Evolutionary conservation across 805 yeast genomes (phyloP).

Genomic region (Tetrapisispora iriomotensis): DNA sequence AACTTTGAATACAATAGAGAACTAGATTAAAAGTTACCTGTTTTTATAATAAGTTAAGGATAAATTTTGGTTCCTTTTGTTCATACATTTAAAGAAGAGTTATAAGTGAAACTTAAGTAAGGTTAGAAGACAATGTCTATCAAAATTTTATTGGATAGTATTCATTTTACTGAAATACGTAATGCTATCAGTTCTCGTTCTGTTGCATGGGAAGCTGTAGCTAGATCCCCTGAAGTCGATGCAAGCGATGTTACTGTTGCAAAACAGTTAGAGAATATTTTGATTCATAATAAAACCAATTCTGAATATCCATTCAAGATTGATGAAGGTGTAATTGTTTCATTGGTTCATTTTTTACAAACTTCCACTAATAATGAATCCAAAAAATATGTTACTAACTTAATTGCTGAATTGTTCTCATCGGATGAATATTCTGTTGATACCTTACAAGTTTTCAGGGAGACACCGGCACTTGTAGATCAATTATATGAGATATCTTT

Average conservation of each 20-base stretch:
- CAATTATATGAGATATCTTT: constrained; percentile 20
- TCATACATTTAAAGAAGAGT: too few relatives aligned
- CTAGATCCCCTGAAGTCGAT: constrained; percentile 59
- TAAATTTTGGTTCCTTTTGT: too few relatives aligned
- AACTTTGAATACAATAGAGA: too few relatives aligned
- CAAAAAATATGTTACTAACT: constrained; percentile 23
- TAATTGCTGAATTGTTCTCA: constrained; percentile 25
- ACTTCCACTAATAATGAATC: constrained; percentile 20
- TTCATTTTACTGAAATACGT: constrained; percentile 53
- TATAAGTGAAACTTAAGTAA: too few relatives aligned
- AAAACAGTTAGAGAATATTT: constrained; percentile 21
- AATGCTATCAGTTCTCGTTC: constrained; percentile 66
- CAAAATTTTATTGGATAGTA: constrained; percentile 45
- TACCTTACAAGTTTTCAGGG: constrained; percentile 15
- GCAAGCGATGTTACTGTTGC: constrained; percentile 53
- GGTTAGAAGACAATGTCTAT: not conserved
- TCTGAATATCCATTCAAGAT: constrained; percentile 8
- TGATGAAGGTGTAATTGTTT: constrained; percentile 10
- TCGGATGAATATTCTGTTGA: constrained; percentile 13
- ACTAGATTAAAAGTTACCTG: too few relatives aligned
- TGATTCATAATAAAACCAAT: constrained; percentile 28
- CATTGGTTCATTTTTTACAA: constrained; percentile 23
- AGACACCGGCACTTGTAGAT: constrained; percentile 14
- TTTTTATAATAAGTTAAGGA: too few relatives aligned
- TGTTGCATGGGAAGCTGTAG: constrained; percentile 87